Conservation (phyloP, 345 rosid genomes). For the Anastatica hierochuntica region DNA sequence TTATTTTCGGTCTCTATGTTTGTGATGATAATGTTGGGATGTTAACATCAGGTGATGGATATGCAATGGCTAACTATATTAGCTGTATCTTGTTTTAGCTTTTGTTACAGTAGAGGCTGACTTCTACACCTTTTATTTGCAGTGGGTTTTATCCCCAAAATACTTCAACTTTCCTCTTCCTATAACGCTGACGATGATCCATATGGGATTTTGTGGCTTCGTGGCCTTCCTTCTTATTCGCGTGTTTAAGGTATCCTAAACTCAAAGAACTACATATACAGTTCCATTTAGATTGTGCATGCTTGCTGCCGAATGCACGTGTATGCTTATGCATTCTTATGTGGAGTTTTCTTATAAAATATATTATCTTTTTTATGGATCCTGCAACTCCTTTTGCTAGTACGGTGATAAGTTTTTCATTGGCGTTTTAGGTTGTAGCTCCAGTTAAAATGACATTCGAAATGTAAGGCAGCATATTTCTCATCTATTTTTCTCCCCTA, state of each 20-base stretch:
- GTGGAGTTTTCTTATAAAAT: too few species aligned
- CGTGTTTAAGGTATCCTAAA: conserved; percentile 67
- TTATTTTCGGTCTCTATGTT: too few species aligned
- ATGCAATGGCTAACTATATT: too few species aligned
- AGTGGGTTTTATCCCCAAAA: conserved; percentile 96
- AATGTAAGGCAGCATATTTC: conserved; percentile 46
- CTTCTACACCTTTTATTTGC: conserved; percentile 43
- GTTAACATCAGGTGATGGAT: too few species aligned
- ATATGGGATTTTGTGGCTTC: conserved; percentile 78
- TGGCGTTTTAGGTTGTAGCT: conserved; percentile 64
- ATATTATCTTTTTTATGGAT: too few species aligned
- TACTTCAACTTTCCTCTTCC: conserved; percentile 88
- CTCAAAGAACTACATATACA: not conserved
- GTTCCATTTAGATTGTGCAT: too few species aligned
- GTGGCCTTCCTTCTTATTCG: conserved; percentile 78
- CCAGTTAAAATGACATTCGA: conserved; percentile 94
- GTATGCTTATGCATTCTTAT: too few species aligned
- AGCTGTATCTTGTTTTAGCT: too few species aligned
- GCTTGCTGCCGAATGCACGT: too few species aligned
- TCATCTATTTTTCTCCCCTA: not conserved
- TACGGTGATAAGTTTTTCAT: conserved; percentile 1
- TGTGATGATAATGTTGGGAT: too few species aligned
- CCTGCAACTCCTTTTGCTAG: too few species aligned
- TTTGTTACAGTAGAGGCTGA: not conserved
- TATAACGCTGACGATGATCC: conserved; percentile 90